Evolutionary conservation across 306 rosid species (phyloP), one percentile per base, ranked within the genome.

Genomic region (Hippophae rhamnoides): DNA sequence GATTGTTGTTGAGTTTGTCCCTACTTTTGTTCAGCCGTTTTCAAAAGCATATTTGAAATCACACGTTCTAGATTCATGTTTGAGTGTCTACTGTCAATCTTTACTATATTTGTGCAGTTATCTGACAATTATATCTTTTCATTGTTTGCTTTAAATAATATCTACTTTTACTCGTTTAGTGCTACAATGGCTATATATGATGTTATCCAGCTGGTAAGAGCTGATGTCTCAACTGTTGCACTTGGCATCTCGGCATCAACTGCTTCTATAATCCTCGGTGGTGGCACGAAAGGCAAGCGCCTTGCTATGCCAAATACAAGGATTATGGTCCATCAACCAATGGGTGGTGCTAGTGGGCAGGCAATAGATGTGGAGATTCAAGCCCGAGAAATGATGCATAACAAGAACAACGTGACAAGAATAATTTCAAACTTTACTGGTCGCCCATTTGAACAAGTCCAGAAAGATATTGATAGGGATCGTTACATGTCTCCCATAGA

Each of bases 261-360:
- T 8, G 93, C 99, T 54, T 76, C 99, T 61, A 73, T 92, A 54
- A 82, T 92, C 79, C 95, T 92, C 5, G 99, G 89, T 5, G 90
- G 95, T 49, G 99, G 95, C 52, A 82, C 99, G 57, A 92, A 92
- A 62, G 99, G 99, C 47, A 92, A 92, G 86, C 96, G 99, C 25
- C 72, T 92, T 54, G 96, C 96, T 7, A 88, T 92, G 99, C 99
- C 99, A 13, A 92, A 88, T 61, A 76, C 99, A 10, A 76, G 99
- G 61, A 82, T 92, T 50, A 92, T 92, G 99, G 76, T 92, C 62
- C 89, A 81, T 70, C 99, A 92, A 72, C 99, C 99, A 54, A 78
- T 79, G 5, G 99, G 99, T 80, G 95, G 99, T 64, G 89, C 96
- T n/a, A 85, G 95, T 48, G 99, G 99, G n/a, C 86, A 85, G 77